Evolutionary conservation across 768 basidiomycete genomes (phyloP), one percentile per base, ranked within the genome.

Genomic region (Mycena leptocephala): DNA sequence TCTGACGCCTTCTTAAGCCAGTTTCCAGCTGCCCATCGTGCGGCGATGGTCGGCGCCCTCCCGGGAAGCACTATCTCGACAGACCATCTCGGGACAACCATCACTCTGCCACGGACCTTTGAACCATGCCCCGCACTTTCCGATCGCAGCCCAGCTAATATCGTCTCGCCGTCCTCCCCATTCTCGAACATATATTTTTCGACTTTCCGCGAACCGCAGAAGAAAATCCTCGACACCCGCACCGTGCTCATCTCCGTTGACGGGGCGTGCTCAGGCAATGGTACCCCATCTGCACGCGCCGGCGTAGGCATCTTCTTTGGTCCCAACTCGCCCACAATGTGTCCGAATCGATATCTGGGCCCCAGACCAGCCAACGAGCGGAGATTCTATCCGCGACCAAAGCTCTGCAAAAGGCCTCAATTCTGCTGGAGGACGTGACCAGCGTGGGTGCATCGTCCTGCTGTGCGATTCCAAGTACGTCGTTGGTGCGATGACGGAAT

Each of bases 351-450:
- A 78, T 78, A 32, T 33, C 67, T 4, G 74, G 77, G 0, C 3
- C 48, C 11, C 77, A 78, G 70, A 78, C 77, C 14, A 78, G 74
- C 63, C 77, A 78, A 37, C 77, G 77, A 18, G 73, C 77, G 18
- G 73, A 78, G 59, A 72, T 78, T 33, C 64, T 75, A 13, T 74
- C 77, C n/a, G 74, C 74, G 1, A 68, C 53, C 28, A 71, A 59
- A 4, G 77, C 74, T 10, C 64, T 78, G 37, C 55, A 41, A 26
- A 68, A 71, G 20, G 73, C 69, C 1, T 43, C 22, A 20, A 5
- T n/a, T 1, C 43, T 77, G 0, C 41, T 74, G 5, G 28, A 37
- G 16, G 26, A 70, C 14, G 62, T 30, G 3, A 46, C 30, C 22
- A 48, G 37, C 41, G 73, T 77, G 22, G 56, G 63, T 59, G 33